Percentiles rank a stretch among this genome's conserved stretches.
phyloP scores from a whole-genome alignment of 2,329 filamentous ascomycete species.

The Penicillium sclerotigenum region DNA sequence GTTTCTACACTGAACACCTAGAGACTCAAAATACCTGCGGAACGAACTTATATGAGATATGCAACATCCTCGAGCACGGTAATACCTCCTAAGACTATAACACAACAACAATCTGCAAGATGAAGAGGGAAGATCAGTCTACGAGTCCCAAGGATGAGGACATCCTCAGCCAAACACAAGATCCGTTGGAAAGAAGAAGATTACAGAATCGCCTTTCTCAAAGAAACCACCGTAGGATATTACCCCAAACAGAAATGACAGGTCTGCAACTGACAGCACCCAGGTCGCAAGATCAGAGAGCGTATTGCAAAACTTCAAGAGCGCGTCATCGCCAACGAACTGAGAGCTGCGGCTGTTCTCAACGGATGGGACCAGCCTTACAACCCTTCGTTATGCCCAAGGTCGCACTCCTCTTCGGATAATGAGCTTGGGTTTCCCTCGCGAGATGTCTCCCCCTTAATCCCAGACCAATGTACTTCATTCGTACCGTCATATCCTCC shows the following conservation, averaged over 20 bases:
- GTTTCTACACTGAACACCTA: not conserved
- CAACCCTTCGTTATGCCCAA: slow-evolving; percentile 11
- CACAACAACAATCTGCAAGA: not conserved
- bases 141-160: slow-evolving; percentile 11
- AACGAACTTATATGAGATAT: not conserved
- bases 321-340: slow-evolving; percentile 35
- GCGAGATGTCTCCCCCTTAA: not conserved
- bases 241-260: too few species aligned
- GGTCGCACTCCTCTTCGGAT: slow-evolving; percentile 2
- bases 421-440: not conserved
- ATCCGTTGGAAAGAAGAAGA: slow-evolving; percentile 31
- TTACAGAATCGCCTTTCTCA: slow-evolving; percentile 35
- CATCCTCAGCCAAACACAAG: slow-evolving; percentile 22
- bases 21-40: not conserved
- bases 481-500: slow-evolving; percentile 2
- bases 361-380: slow-evolving; percentile 29
- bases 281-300: slow-evolving; percentile 35
- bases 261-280: not conserved
- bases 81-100: not conserved
- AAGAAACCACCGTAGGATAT: slow-evolving; percentile 31
- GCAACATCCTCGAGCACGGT: not conserved
- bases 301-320: slow-evolving; percentile 37
- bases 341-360: slow-evolving; percentile 28
- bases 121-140: slow-evolving; percentile 6
- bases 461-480: slow-evolving; percentile 4